A percentile compares a stretch with the other conserved stretches of the same genome.
Evolutionary conservation across 345 rosid genomes (phyloP).

Genomic region (Laguncularia racemosa): DNA sequence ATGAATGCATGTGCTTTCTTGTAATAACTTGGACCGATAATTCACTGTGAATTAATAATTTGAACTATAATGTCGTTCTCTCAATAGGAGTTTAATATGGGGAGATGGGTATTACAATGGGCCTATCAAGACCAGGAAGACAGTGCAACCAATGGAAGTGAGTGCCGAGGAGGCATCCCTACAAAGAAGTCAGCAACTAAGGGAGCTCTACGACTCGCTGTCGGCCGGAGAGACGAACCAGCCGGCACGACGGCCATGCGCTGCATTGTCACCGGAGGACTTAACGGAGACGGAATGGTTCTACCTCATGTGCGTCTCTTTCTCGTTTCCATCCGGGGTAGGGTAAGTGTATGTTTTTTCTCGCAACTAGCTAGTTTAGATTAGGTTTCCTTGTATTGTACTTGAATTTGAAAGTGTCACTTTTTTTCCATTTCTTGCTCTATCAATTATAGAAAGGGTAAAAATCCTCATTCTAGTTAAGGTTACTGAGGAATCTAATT

Average conservation of each 20-base stretch:
- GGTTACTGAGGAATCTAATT: conserved; percentile 2
- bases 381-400: not conserved
- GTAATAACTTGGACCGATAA: not conserved
- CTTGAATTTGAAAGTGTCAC: not conserved
- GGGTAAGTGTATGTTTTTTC: conserved; percentile 48
- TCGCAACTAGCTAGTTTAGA: not conserved
- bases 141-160: conserved; percentile 89
- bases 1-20: not conserved
- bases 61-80: not conserved
- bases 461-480: not conserved
- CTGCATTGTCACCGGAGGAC: conserved; percentile 91
- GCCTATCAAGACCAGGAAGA: conserved; percentile 91
- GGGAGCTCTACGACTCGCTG: conserved; percentile 83
- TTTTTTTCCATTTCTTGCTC: conserved; percentile 1
- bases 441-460: not conserved
- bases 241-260: conserved; percentile 66
- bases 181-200: conserved; percentile 91
- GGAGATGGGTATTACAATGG: conserved; percentile 95
- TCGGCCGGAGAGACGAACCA: conserved; percentile 70
- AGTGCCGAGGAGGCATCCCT: conserved; percentile 83
- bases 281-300: conserved; percentile 96
- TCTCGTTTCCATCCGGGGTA: conserved; percentile 68
- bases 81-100: conserved; percentile 71
- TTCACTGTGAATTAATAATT: not conserved
- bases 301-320: conserved; percentile 94